Evolutionary conservation across 192 early-diverging fungal genomes (phyloP).

Genomic region (Rhizophagus clarus): DNA sequence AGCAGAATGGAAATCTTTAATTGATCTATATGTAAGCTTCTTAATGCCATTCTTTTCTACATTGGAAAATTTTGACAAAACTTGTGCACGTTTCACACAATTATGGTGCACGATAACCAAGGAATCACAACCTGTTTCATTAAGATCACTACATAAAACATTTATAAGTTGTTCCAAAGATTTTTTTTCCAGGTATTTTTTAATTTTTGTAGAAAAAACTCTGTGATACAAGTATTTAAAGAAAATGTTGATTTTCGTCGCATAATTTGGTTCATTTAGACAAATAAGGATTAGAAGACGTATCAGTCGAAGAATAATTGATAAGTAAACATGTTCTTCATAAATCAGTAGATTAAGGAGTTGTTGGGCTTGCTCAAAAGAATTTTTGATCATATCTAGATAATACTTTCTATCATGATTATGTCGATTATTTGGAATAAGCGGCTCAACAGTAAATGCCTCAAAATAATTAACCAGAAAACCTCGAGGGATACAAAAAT

Average conservation of each 20-base stretch:
- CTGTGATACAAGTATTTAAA: not conserved
- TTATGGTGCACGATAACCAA: slow-evolving; percentile 7
- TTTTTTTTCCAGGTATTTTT: not conserved
- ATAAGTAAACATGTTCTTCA: not conserved
- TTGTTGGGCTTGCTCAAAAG: not conserved
- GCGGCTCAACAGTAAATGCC: not conserved
- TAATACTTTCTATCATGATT: not conserved
- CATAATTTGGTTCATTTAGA: not conserved
- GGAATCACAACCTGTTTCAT: slow-evolving; percentile 12
- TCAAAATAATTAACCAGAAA: slow-evolving; percentile 3
- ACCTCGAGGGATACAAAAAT: not conserved
- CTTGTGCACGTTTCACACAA: no score
- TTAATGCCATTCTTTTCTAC: not conserved
- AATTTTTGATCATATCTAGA: not conserved
- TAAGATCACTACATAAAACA: not conserved
- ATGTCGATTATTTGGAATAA: not conserved
- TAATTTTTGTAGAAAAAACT: not conserved
- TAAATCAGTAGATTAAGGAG: not conserved
- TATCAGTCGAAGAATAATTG: slow-evolving; percentile 25
- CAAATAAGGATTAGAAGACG: slow-evolving; percentile 18
- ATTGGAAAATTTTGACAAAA: not conserved
- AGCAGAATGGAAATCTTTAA: slow-evolving; percentile 16
- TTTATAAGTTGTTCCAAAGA: not conserved
- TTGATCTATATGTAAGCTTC: slow-evolving; percentile 2
- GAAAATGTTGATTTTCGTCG: not conserved